Conservation (phyloP, 1,139 yeast species). For the Geotrichum europaeum region DNA sequence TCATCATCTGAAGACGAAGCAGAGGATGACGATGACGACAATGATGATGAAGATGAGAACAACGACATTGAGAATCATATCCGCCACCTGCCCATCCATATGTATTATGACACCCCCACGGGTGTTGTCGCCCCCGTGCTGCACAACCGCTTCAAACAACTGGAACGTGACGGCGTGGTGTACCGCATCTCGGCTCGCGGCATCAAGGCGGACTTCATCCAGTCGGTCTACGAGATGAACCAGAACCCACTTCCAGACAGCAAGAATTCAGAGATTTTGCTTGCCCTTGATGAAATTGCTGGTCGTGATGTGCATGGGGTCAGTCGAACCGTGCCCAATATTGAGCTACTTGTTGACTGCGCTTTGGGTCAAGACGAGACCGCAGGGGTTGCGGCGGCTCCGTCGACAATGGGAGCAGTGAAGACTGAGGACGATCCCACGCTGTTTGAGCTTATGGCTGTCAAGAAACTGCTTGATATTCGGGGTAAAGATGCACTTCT, state of each 20-base stretch:
- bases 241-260: conserved; percentile 27
- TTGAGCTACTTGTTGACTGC: conserved; percentile 40
- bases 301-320: conserved; percentile 31
- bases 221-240: conserved; percentile 29
- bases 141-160: background rate
- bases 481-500: conserved; percentile 1
- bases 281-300: conserved; percentile 35
- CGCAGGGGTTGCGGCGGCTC: conserved; percentile 5
- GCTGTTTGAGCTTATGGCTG: background rate
- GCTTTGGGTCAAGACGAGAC: conserved; percentile 22
- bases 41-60: conserved; percentile 21
- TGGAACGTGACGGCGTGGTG: conserved; percentile 4
- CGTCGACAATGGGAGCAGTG: background rate
- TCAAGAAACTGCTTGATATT: background rate
- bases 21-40: background rate
- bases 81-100: conserved; percentile 41
- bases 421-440: background rate
- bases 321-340: conserved; percentile 32
- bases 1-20: background rate
- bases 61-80: conserved; percentile 25
- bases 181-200: conserved; percentile 57
- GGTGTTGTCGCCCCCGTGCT: conserved; percentile 1
- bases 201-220: conserved; percentile 67
- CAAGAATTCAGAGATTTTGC: conserved; percentile 26
- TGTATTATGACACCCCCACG: conserved; percentile 4